Percentiles rank a stretch among this genome's conserved stretches.
These are phyloP conservation scores for Evernia prunastri DNA, from an alignment of 495 filamentous ascomycete genomes.

Conservation along the genomic window DNA sequence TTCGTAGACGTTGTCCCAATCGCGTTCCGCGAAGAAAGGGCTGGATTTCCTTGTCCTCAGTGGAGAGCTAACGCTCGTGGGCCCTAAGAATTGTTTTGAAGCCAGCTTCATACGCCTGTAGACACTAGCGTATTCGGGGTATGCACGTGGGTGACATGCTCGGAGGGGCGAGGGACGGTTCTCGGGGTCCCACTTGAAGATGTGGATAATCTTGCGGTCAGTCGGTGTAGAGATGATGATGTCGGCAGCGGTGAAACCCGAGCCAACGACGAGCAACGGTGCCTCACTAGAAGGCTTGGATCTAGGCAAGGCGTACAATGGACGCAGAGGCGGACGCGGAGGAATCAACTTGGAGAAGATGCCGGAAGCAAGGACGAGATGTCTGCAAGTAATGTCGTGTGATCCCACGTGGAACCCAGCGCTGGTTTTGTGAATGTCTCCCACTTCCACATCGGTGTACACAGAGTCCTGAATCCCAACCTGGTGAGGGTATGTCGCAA, in stretches of 20 bases:
- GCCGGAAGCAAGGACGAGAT: slow-evolving; percentile 58
- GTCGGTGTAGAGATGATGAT: slow-evolving; percentile 50
- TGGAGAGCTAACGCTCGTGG: slow-evolving; percentile 17
- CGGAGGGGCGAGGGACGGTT: slow-evolving; percentile 52
- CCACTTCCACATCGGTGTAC: slow-evolving; percentile 38
- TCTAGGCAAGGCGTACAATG: slow-evolving; percentile 29
- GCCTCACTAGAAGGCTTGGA: slow-evolving; percentile 24
- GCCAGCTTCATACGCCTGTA: slow-evolving; percentile 59
- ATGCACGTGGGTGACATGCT: slow-evolving; percentile 57
- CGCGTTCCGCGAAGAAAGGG: slow-evolving; percentile 39
- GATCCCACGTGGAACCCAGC: slow-evolving; percentile 49
- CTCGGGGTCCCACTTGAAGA: slow-evolving; percentile 57
- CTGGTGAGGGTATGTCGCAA: slow-evolving; percentile 48
- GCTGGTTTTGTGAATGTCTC: slow-evolving; percentile 39
- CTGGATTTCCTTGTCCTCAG: slow-evolving; percentile 35
- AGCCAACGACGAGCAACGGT: slow-evolving; percentile 54
- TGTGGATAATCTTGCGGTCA: slow-evolving; percentile 51
- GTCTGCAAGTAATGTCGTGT: slow-evolving; percentile 50
- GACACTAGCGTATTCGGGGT: slow-evolving; percentile 60
- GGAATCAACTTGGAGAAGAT: slow-evolving; percentile 54
- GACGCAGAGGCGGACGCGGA: slow-evolving; percentile 44
- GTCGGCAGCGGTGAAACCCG: slow-evolving; percentile 61
- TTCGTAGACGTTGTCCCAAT: slow-evolving; percentile 51
- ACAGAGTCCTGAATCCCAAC: slow-evolving; percentile 50
- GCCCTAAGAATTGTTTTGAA: slow-evolving; percentile 27